These are phyloP conservation scores for Fusarium kyushuense DNA, from an alignment of 2,329 filamentous ascomycete genomes.

Conservation along the genomic window DNA sequence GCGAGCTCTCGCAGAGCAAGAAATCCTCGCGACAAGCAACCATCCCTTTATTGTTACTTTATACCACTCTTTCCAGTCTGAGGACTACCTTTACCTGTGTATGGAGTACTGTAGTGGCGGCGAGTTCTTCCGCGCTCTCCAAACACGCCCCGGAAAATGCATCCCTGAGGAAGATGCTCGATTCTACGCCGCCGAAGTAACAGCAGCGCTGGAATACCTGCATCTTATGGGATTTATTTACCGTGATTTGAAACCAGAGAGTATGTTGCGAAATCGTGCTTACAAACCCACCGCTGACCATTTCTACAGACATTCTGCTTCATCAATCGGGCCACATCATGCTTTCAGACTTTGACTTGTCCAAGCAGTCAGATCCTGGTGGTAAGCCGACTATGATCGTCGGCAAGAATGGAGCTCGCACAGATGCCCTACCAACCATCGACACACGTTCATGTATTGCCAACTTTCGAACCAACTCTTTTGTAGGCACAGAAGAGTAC, in stretches of 20 bases:
- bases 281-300: constrained; percentile 19
- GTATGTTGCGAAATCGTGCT: constrained; percentile 60
- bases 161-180: constrained; percentile 96
- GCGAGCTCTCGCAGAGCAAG: constrained; percentile 94
- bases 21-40: constrained; percentile 97
- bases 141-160: constrained; percentile 96
- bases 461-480: constrained; percentile 98
- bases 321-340: constrained; percentile 99
- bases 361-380: constrained; percentile 95
- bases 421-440: constrained; percentile 91
- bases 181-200: constrained; percentile 98
- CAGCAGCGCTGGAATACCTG: constrained; percentile 93
- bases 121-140: constrained; percentile 96
- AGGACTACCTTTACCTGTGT: constrained; percentile 98
- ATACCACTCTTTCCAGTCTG: constrained; percentile 99
- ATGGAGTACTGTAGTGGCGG: constrained; percentile 99
- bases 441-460: constrained; percentile 98
- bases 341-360: constrained; percentile 98
- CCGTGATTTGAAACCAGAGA: constrained; percentile 96
- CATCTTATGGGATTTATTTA: constrained; percentile 99
- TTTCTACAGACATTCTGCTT: constrained; percentile 82
- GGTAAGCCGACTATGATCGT: constrained; percentile 99
- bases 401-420: constrained; percentile 86
- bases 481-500: constrained; percentile 98
- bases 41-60: constrained; percentile 99